Conservation (phyloP, 2,329 filamentous ascomycete species). For the Fusarium illudens region DNA sequence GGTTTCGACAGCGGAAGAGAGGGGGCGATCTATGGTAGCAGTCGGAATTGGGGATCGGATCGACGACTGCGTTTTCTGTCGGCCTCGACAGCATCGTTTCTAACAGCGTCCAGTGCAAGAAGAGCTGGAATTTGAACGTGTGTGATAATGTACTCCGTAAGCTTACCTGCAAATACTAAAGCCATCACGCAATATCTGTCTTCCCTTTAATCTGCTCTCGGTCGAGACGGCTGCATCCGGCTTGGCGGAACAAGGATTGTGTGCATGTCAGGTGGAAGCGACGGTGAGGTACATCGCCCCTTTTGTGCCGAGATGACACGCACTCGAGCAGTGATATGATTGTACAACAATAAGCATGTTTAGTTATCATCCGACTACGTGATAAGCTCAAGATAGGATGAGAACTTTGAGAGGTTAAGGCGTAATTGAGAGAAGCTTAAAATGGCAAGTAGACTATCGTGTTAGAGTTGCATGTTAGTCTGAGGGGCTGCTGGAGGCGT, state of each 20-base stretch:
- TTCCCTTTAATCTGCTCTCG: constrained; percentile 17
- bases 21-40: not conserved
- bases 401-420: not conserved
- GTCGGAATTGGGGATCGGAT: constrained; percentile 1
- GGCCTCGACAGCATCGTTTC: not conserved
- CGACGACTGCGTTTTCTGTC: not conserved
- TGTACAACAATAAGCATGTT: not conserved
- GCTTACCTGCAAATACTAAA: not conserved
- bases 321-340: not conserved
- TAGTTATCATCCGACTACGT: not conserved
- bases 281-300: not conserved
- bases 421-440: not conserved
- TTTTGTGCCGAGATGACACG: not conserved
- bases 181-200: not conserved
- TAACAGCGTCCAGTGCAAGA: not conserved
- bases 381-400: not conserved
- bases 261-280: not conserved
- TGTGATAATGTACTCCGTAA: not conserved
- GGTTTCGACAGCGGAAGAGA: not conserved
- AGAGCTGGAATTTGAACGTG: not conserved
- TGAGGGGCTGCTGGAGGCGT: too few relatives aligned
- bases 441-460: not conserved
- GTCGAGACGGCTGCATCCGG: constrained; percentile 4
- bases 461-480: not conserved
- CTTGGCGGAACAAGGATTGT: constrained; percentile 5